Conservation (phyloP, 768 basidiomycete species). For the Lentinula sp. region DNA sequence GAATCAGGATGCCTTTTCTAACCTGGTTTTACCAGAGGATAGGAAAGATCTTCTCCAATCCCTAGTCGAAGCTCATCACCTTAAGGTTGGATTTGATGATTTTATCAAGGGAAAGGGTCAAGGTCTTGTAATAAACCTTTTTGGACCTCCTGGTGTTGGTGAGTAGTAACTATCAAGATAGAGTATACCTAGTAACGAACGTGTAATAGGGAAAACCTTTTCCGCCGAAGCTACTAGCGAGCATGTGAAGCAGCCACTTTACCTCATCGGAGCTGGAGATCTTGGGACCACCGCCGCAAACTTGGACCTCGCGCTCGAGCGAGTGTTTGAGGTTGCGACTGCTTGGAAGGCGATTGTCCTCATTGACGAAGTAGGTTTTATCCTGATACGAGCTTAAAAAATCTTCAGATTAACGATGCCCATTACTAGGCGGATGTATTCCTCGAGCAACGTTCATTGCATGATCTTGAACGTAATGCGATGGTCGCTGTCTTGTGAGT, state of each 20-base stretch:
- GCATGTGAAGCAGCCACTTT: constrained; percentile 45
- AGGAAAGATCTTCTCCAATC: constrained; percentile 51
- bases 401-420: background rate
- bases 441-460: constrained; percentile 61
- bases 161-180: constrained; percentile 11
- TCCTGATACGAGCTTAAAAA: background rate
- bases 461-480: constrained; percentile 61
- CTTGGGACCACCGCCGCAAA: constrained; percentile 39
- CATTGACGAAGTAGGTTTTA: constrained; percentile 39
- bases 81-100: constrained; percentile 48
- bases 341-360: constrained; percentile 57
- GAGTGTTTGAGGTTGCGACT: constrained; percentile 46
- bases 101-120: constrained; percentile 63
- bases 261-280: constrained; percentile 51
- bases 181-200: background rate
- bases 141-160: constrained; percentile 56
- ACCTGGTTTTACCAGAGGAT: constrained; percentile 49
- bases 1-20: constrained; percentile 53
- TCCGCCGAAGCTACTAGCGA: constrained; percentile 57
- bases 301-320: constrained; percentile 39
- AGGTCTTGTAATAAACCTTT: constrained; percentile 51
- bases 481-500: constrained; percentile 65
- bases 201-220: constrained; percentile 42
- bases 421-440: constrained; percentile 55
- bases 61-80: constrained; percentile 53